A percentile compares a stretch with the other conserved stretches of the same genome.
These are phyloP conservation scores for Golubevia sp. DNA, from an alignment of 1,284 basidiomycete species.

Conservation along the genomic window DNA sequence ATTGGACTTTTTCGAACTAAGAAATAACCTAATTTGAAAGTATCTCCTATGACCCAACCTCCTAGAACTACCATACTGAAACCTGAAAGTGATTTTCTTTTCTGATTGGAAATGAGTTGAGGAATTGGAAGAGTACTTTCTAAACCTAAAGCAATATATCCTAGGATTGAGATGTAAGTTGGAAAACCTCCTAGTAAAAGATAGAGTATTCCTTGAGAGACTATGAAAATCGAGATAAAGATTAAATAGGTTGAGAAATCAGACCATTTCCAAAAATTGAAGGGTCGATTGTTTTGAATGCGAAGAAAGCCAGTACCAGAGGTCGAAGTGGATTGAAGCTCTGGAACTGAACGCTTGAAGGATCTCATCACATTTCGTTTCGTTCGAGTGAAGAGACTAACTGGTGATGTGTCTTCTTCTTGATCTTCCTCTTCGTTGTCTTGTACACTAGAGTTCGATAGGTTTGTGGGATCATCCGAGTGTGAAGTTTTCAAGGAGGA, in stretches of 20 bases:
- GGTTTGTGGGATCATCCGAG: not conserved
- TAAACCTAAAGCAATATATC: conserved; percentile 73
- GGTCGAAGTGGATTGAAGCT: conserved; percentile 13
- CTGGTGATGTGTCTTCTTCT: conserved; percentile 9
- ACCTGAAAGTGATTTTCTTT: conserved; percentile 78
- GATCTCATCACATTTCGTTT: conserved; percentile 5
- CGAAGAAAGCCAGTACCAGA: conserved; percentile 70
- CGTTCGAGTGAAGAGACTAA: not conserved
- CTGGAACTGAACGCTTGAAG: conserved; percentile 3
- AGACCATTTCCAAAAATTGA: conserved; percentile 84
- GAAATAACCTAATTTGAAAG: conserved; percentile 71
- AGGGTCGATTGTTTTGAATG: conserved; percentile 64
- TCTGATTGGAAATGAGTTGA: conserved; percentile 65
- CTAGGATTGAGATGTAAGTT: conserved; percentile 72
- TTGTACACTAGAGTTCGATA: not conserved
- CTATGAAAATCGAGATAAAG: conserved; percentile 76
- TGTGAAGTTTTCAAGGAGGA: not conserved
- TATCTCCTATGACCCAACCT: conserved; percentile 80
- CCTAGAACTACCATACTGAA: conserved; percentile 79
- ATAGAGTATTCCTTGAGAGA: conserved; percentile 51
- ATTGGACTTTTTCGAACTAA: conserved; percentile 9
- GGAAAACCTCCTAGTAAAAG: conserved; percentile 74
- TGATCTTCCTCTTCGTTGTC: conserved; percentile 1
- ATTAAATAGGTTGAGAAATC: conserved; percentile 78
- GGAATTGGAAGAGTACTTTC: conserved; percentile 62